Conservation (phyloP, 2,329 filamentous ascomycete species). For the Corinectria fuckeliana region DNA sequence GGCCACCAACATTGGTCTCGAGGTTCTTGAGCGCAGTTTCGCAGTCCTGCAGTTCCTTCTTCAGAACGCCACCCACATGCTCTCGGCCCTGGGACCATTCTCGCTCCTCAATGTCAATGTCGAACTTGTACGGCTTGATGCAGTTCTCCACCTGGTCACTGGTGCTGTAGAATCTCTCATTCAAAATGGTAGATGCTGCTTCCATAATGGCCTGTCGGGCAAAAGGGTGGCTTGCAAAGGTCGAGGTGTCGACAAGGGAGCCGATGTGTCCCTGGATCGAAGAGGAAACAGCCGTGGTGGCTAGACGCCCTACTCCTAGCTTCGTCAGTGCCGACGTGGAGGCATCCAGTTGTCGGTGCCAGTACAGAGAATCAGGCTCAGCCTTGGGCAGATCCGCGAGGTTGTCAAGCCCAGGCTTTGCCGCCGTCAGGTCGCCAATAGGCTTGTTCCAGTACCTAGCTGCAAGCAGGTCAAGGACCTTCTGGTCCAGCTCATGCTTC, state of each 20-base stretch:
- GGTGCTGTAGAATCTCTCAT: slow-evolving; percentile 95
- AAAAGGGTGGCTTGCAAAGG: slow-evolving; percentile 89
- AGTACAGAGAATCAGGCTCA: slow-evolving; percentile 84
- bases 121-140: slow-evolving; percentile 98
- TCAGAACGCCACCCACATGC: slow-evolving; percentile 80
- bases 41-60: slow-evolving; percentile 84
- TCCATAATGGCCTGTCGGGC: slow-evolving; percentile 92
- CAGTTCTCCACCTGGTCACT: slow-evolving; percentile 98
- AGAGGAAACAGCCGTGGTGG: slow-evolving; percentile 88
- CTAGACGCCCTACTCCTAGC: slow-evolving; percentile 88
- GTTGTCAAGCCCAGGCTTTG: slow-evolving; percentile 71
- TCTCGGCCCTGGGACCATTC: slow-evolving; percentile 90
- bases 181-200: slow-evolving; percentile 86
- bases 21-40: slow-evolving; percentile 78
- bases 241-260: slow-evolving; percentile 76
- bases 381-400: slow-evolving; percentile 83
- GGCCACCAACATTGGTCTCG: slow-evolving; percentile 79
- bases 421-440: slow-evolving; percentile 77
- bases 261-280: slow-evolving; percentile 88
- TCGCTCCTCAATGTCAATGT: slow-evolving; percentile 89
- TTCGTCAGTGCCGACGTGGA: slow-evolving; percentile 91
- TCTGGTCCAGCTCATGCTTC: slow-evolving; percentile 92
- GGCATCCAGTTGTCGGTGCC: slow-evolving; percentile 93
- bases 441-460: slow-evolving; percentile 98
- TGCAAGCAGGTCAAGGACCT: slow-evolving; percentile 90